A percentile compares a stretch with the other conserved stretches of the same genome.
Conservation (phyloP, 192 early-diverging fungal genomes). For the Diversispora eburnea region DNA sequence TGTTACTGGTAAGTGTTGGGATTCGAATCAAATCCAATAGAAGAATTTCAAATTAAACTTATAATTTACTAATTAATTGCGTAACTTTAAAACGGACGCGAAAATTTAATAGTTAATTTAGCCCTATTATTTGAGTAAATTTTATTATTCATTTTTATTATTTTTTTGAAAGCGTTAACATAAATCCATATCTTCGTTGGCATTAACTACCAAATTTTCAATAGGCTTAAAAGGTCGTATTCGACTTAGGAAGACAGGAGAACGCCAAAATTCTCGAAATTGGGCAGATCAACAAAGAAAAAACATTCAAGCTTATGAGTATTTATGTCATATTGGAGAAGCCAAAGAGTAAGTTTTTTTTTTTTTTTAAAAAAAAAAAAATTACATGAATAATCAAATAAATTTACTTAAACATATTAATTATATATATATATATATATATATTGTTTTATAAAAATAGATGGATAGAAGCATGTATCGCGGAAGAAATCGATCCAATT, state of each 20-base stretch:
- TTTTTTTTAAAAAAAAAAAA: no score
- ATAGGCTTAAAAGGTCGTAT: conserved; percentile 48
- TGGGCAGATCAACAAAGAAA: conserved; percentile 91
- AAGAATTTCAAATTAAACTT: no score
- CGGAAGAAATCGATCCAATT: conserved; percentile 75
- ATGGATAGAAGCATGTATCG: conserved; percentile 94
- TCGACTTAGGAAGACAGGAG: conserved; percentile 42
- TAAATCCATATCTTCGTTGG: no score
- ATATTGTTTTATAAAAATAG: conserved; percentile 46
- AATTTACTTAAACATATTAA: no score
- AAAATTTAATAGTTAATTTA: no score
- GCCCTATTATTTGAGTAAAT: no score
- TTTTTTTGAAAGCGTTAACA: no score
- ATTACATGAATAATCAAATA: no score
- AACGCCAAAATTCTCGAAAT: conserved; percentile 38
- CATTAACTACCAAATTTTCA: conserved; percentile 6
- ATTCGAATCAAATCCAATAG: background rate
- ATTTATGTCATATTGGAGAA: conserved; percentile 97
- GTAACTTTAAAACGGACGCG: no score
- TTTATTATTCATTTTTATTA: no score
- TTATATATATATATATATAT: no score
- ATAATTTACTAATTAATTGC: no score
- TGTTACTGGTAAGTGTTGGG: conserved; percentile 36
- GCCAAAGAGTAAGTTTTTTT: conserved; percentile 84
- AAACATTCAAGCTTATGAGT: conserved; percentile 96